Conservation (phyloP, 352 stramenopile genomes). For the Phytopythium helicoides region DNA sequence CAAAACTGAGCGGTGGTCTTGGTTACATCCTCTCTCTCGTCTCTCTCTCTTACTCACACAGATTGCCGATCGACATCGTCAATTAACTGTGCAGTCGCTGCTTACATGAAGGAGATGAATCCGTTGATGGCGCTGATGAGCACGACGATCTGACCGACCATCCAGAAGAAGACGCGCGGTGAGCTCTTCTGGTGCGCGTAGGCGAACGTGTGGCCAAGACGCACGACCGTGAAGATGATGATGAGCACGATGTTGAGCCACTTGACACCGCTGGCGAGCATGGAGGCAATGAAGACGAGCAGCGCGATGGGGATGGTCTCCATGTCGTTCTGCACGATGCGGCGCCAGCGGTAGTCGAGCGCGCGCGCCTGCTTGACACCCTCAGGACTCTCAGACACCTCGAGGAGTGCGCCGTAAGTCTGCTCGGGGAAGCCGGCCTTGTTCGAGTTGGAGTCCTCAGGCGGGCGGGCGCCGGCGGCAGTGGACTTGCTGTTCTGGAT, state of each 20-base stretch:
- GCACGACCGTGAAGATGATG: slow-evolving; percentile 15
- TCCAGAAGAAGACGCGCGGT: slow-evolving; percentile 32
- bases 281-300: too few species aligned
- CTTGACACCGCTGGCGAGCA: slow-evolving; percentile 23
- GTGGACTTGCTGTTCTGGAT: slow-evolving; percentile 38
- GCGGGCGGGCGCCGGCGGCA: slow-evolving; percentile 27
- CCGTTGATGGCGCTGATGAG: slow-evolving; percentile 27
- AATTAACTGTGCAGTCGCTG: too few species aligned
- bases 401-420: slow-evolving; percentile 21
- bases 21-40: too few species aligned
- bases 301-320: slow-evolving; percentile 38
- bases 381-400: slow-evolving; percentile 8
- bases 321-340: slow-evolving; percentile 41
- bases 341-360: slow-evolving; percentile 29
- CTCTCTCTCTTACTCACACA: too few species aligned
- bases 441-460: slow-evolving; percentile 30
- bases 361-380: slow-evolving; percentile 18
- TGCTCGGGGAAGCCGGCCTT: slow-evolving; percentile 21
- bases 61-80: too few species aligned
- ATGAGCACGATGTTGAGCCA: too few species aligned
- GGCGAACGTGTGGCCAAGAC: slow-evolving; percentile 29
- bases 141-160: slow-evolving; percentile 23
- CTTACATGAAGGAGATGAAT: too few species aligned
- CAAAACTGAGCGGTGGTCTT: too few species aligned
- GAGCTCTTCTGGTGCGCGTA: slow-evolving; percentile 47